These are phyloP conservation scores for Zygosaccharomyces pseudobailii DNA, from an alignment of 1,139 yeast species.

Conservation along the genomic window DNA sequence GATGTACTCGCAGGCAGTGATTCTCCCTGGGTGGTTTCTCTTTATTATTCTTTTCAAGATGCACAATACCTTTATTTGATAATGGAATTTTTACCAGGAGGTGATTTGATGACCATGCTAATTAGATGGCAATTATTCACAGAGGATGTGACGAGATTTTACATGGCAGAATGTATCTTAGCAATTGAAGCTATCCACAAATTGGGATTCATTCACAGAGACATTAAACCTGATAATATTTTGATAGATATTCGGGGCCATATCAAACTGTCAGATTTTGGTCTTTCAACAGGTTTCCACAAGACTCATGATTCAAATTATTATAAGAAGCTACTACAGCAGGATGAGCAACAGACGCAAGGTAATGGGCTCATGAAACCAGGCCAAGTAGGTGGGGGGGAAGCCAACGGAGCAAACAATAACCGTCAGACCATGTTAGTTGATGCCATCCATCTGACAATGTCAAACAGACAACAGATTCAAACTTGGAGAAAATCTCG, in stretches of 20 bases:
- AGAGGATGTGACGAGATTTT: conserved; percentile 77
- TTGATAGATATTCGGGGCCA: conserved; percentile 78
- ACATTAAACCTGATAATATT: conserved; percentile 80
- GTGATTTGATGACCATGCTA: conserved; percentile 83
- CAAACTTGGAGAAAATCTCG: conserved; percentile 98
- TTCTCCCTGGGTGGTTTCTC: conserved; percentile 82
- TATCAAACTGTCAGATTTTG: conserved; percentile 73
- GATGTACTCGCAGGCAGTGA: conserved; percentile 82
- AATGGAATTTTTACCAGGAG: conserved; percentile 84
- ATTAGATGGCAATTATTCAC: conserved; percentile 84
- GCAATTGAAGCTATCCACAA: conserved; percentile 82
- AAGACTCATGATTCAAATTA: conserved; percentile 79
- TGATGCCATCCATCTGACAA: conserved; percentile 91
- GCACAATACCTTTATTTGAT: conserved; percentile 67
- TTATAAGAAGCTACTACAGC: conserved; percentile 65
- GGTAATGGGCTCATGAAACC: conserved; percentile 34
- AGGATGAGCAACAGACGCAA: conserved; percentile 40
- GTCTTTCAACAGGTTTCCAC: conserved; percentile 81
- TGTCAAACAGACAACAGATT: conserved; percentile 94
- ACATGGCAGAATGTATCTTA: conserved; percentile 82
- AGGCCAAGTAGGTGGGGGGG: conserved; percentile 26
- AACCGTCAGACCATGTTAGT: conserved; percentile 80
- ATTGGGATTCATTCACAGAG: conserved; percentile 73
- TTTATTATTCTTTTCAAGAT: conserved; percentile 78
- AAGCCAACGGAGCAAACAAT: conserved; percentile 11